Evolutionary conservation across 2,329 filamentous ascomycete genomes (phyloP), one percentile per base, ranked within the genome.

Genomic region (Trichoderma sp.): DNA sequence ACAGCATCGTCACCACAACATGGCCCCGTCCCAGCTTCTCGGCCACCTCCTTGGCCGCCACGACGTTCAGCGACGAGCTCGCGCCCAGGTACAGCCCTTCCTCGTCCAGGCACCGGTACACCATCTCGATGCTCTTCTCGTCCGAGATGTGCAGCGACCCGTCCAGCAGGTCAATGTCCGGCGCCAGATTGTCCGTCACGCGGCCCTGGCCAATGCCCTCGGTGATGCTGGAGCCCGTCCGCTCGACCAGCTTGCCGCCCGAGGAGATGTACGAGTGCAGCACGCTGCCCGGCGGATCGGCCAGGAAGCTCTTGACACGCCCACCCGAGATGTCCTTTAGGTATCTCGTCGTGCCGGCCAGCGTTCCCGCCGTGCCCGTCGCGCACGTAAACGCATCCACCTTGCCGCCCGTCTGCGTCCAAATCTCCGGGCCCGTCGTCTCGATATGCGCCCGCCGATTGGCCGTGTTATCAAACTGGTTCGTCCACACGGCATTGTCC

Each of bases 151-250:
- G 86, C 75, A 99, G 77, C 43, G 93, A 93, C 70, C 91, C 94
- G 81, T 98, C 96, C 19, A 98, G 77, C 56, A 97, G 84, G 71
- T 86, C 91, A 69, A 99, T 87, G 76, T 99, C 96, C 4, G 92
- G 92, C 80, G 88, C 85, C 72, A 99, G 83, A 81, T 99, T 99
- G 77, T 97, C 93, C n/a, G 96, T 99, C 63, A 99, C 88, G 64
- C 96, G 91, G 47, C 96, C 96, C 83, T 98, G 96, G 24, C 96
- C 96, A 76, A 99, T 99, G 29, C 96, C 96, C 83, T 99, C 96
- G 3, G 96, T 99, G 81, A 99, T 98, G 77, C 92, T 96, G 67
- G 92, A 90, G 11, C 96, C 96, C 3, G 84, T 83, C 62, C 96
- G 87, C 77, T 97, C 95, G n/a, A 84, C 84, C 67, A 98, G 84